phyloP scores from a whole-genome alignment of 2,329 filamentous ascomycete species.

The Pseudogymnoascus sp. region DNA sequence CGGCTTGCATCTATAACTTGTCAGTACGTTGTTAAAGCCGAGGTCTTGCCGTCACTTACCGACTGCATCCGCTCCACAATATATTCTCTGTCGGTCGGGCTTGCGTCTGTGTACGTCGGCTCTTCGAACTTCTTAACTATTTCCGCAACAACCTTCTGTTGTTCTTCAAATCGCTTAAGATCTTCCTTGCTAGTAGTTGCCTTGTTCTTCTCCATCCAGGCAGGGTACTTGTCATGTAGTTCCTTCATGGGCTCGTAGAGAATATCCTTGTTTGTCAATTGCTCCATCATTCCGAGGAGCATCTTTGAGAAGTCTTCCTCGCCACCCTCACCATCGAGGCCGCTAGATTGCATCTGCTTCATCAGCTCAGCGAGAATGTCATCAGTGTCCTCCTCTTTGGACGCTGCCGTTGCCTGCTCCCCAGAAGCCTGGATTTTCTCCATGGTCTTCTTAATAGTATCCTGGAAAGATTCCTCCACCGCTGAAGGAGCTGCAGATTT shows the following conservation, averaged over 20 bases:
- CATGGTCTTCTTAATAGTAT: slow-evolving; percentile 90
- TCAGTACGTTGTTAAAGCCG: slow-evolving; percentile 15
- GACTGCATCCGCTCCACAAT: slow-evolving; percentile 98
- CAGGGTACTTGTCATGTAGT: slow-evolving; percentile 82
- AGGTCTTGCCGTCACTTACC: slow-evolving; percentile 43
- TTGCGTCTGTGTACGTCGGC: slow-evolving; percentile 70
- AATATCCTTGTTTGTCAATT: slow-evolving; percentile 96
- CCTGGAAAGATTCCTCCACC: slow-evolving; percentile 68
- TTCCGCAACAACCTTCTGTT: slow-evolving; percentile 69
- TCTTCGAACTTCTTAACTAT: slow-evolving; percentile 88
- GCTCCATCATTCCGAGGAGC: slow-evolving; percentile 97
- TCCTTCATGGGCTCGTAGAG: slow-evolving; percentile 99
- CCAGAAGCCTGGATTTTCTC: slow-evolving; percentile 89
- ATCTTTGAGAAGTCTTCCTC: slow-evolving; percentile 92
- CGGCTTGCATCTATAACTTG: slow-evolving; percentile 77
- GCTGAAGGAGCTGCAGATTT: slow-evolving; percentile 21
- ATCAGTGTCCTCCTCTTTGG: slow-evolving; percentile 57
- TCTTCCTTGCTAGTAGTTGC: slow-evolving; percentile 60
- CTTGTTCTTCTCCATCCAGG: slow-evolving; percentile 75
- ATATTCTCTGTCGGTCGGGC: slow-evolving; percentile 74
- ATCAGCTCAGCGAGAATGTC: slow-evolving; percentile 89
- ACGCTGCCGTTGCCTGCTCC: slow-evolving; percentile 73
- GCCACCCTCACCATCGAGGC: slow-evolving; percentile 45
- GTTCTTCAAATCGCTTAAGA: slow-evolving; percentile 69
- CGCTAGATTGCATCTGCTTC: slow-evolving; percentile 70